Base-by-base conservation (phyloP, 164 flowering plant species). In the Chimonanthus salicifolius region DNA sequence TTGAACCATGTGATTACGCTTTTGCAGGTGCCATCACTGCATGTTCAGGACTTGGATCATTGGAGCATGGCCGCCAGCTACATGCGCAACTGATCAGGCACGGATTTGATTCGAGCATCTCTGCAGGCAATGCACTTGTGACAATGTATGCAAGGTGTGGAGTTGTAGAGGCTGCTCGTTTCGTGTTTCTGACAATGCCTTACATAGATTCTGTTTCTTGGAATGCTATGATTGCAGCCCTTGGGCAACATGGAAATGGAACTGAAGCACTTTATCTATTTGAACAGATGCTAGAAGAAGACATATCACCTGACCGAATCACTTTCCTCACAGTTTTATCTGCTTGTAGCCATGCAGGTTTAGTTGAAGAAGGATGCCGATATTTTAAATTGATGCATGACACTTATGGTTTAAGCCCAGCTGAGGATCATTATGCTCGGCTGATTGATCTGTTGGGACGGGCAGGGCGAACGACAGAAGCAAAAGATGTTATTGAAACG, bases 101-200 rank as follows among this genome's bases (percentile, higher is more conserved):
- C 43, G 97, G 94, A 5, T 80, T 78, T 74, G 86, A 85, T 10
- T 83, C 92, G 47, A 93, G 97, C 78, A 84, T 90, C n/a, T 91
- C 97, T 20, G 88, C 85, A 6, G 87, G 88, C 6, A 93, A 90
- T 79, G 87, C 98, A 58, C 73, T 93, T 64, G 81, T 93, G 46
- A 87, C 94, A 47, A 89, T 93, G 94, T 93, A 93, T 78, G 88
- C 87, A 11, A 87, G 85, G 78, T 88, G 94, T 77, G 97, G 98
- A 5, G 87, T 76, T 68, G 84, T 89, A 62, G 89, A 89, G 77
- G 89, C 83, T 51, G 88, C 97, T 3, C 70, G 81, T 43, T 5
- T 2, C 11, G 75, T 84, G 46, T 93, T 93, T 77, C 64, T 74
- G 44, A 83, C 86, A 7, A 93, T 91, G 88, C 82, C 87, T 63